Percentiles rank a stretch among this genome's conserved stretches.
These are phyloP conservation scores for Paecilomyces variotii DNA, from an alignment of 2,329 filamentous ascomycete species.

Conservation along the genomic window DNA sequence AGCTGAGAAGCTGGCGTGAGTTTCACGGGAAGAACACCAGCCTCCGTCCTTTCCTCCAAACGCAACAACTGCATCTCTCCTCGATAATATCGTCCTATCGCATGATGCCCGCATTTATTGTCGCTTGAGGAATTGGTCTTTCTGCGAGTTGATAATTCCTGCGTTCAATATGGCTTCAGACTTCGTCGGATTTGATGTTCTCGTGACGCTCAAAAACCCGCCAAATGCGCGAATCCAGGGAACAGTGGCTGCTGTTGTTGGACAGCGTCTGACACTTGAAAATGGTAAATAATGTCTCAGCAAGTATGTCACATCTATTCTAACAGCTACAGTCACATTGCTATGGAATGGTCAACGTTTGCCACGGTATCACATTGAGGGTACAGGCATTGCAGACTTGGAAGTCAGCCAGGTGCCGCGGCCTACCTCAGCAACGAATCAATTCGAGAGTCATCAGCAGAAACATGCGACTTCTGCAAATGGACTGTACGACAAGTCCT, in stretches of 20 bases:
- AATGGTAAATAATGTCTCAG: conserved; percentile 51
- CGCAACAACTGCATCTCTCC: background rate
- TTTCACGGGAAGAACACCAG: background rate
- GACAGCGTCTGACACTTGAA: conserved; percentile 60
- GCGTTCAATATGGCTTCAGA: conserved; percentile 51
- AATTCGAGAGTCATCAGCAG: conserved; percentile 3
- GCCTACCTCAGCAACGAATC: background rate
- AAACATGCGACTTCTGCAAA: conserved; percentile 9
- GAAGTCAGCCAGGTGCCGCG: conserved; percentile 32
- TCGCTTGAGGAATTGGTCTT: background rate
- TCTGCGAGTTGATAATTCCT: conserved; percentile 1
- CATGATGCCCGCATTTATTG: conserved; percentile 1
- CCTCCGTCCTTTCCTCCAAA: background rate
- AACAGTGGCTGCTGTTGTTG: conserved; percentile 61
- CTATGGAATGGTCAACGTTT: conserved; percentile 46
- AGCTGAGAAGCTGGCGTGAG: background rate
- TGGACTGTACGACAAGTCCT: conserved; percentile 9
- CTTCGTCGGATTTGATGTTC: conserved; percentile 70
- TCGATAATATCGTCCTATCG: background rate
- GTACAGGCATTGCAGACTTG: conserved; percentile 52
- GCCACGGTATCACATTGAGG: conserved; percentile 49
- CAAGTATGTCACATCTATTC: conserved; percentile 23
- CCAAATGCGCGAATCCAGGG: conserved; percentile 59
- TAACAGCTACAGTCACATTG: conserved; percentile 36
- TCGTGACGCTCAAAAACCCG: conserved; percentile 62